These are phyloP conservation scores for Candida argentea DNA, from an alignment of 805 yeast species.

Conservation along the genomic window DNA sequence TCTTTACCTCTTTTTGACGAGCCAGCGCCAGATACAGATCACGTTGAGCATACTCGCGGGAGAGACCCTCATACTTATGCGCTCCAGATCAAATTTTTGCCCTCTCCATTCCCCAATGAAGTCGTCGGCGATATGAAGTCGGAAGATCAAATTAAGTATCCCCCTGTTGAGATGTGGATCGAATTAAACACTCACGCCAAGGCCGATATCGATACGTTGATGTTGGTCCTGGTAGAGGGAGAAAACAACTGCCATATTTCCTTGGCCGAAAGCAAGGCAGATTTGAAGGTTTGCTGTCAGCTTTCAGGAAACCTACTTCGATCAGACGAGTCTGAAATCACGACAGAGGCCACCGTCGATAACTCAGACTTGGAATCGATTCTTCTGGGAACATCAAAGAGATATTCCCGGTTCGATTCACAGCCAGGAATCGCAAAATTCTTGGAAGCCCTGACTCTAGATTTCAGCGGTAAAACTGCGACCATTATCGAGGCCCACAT, in stretches of 20 bases:
- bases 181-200: constrained; percentile 27
- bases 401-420: constrained; percentile 17
- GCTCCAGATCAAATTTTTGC: constrained; percentile 37
- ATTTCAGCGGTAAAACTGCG: constrained; percentile 27
- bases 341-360: constrained; percentile 2
- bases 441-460: constrained; percentile 24
- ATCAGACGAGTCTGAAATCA: constrained; percentile 6
- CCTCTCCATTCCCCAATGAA: constrained; percentile 23
- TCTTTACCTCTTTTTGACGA: constrained; percentile 17
- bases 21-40: constrained; percentile 8
- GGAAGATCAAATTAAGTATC: constrained; percentile 20
- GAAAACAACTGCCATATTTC: constrained; percentile 35
- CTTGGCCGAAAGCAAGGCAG: constrained; percentile 31
- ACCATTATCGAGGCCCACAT: constrained; percentile 30
- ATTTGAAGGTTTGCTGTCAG: constrained; percentile 35
- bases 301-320: constrained; percentile 22
- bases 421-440: constrained; percentile 38
- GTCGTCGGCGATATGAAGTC: constrained; percentile 5
- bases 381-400: constrained; percentile 12
- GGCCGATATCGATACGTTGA: constrained; percentile 29
- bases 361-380: constrained; percentile 5
- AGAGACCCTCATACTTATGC: constrained; percentile 15
- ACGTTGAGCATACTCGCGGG: constrained; percentile 12
- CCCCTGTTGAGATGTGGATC: constrained; percentile 51
- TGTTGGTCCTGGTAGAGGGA: constrained; percentile 33